Percentiles rank a stretch among this genome's conserved stretches.
phyloP scores from a whole-genome alignment of 371 early-diverging fungal genomes.

The Apophysomyces elegans region DNA sequence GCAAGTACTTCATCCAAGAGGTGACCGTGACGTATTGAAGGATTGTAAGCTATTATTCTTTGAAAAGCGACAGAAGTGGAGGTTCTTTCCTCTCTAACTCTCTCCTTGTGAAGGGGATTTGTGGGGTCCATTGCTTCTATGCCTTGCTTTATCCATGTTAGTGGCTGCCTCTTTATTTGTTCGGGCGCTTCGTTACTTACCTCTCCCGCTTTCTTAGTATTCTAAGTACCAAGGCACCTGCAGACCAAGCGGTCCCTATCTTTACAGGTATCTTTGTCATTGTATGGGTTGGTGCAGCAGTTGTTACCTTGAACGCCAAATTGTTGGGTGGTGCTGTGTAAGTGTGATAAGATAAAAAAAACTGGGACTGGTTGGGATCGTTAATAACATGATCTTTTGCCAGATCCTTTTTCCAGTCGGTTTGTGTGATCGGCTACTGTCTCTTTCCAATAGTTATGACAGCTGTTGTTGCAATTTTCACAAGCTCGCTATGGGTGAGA shows the following conservation, averaged over 20 bases:
- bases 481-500: constrained; percentile 65
- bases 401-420: constrained; percentile 92
- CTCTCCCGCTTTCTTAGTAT: constrained; percentile 34
- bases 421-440: constrained; percentile 95
- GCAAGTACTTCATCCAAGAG: constrained; percentile 77
- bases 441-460: constrained; percentile 87
- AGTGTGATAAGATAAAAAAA: constrained; percentile 15
- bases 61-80: constrained; percentile 19
- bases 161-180: constrained; percentile 11
- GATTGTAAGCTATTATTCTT: constrained; percentile 65
- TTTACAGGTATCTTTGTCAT: constrained; percentile 92
- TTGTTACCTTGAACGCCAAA: constrained; percentile 92
- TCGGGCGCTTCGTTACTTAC: background rate
- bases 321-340: constrained; percentile 89
- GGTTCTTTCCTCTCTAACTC: background rate
- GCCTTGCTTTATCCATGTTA: constrained; percentile 84
- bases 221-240: constrained; percentile 66
- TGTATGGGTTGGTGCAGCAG: constrained; percentile 90
- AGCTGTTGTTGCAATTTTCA: constrained; percentile 70
- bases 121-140: constrained; percentile 95
- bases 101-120: constrained; percentile 75
- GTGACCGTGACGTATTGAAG: constrained; percentile 66
- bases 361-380: background rate
- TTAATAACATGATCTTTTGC: background rate
- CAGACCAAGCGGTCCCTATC: constrained; percentile 78